These are phyloP conservation scores for Yarrowia osloensis DNA, from an alignment of 805 yeast genomes.

Conservation along the genomic window DNA sequence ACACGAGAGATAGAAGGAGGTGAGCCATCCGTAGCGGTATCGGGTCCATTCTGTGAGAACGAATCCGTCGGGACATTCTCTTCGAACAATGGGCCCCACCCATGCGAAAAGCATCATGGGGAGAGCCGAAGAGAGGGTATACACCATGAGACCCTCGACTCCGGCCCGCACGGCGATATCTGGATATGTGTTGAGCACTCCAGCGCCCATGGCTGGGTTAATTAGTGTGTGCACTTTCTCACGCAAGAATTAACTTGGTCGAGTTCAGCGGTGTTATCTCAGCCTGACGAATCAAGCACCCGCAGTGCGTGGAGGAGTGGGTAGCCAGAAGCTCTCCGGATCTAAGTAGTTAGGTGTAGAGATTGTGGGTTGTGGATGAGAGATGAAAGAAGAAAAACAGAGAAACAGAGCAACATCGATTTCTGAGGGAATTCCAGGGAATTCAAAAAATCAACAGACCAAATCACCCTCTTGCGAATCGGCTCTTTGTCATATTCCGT, in stretches of 20 bases:
- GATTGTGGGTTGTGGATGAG: too few relatives aligned
- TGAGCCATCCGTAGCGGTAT: slow-evolving; percentile 68
- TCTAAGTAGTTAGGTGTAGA: too few relatives aligned
- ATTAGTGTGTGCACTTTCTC: slow-evolving; percentile 52
- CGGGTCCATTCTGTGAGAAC: slow-evolving; percentile 94
- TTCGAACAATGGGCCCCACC: slow-evolving; percentile 78
- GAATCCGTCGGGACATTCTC: slow-evolving; percentile 83
- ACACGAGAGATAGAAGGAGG: slow-evolving; percentile 73
- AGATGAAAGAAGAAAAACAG: too few relatives aligned
- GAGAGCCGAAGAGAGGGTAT: slow-evolving; percentile 73
- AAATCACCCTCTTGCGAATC: too few relatives aligned
- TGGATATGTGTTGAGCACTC: slow-evolving; percentile 81
- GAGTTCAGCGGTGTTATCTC: slow-evolving; percentile 79
- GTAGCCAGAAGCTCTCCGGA: too few relatives aligned
- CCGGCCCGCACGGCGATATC: slow-evolving; percentile 86
- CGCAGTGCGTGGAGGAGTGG: slow-evolving; percentile 44
- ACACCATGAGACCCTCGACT: slow-evolving; percentile 81
- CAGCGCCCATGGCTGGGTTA: slow-evolving; percentile 79
- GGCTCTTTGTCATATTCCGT: too few relatives aligned
- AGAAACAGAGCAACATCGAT: too few relatives aligned
- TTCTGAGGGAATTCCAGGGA: too few relatives aligned
- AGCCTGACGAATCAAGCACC: slow-evolving; percentile 53
- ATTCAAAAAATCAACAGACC: too few relatives aligned
- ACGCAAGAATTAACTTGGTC: slow-evolving; percentile 83
- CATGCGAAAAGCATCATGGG: slow-evolving; percentile 82